These are phyloP conservation scores for Mucor racemosus DNA, from an alignment of 371 early-diverging fungal genomes.

Conservation along the genomic window DNA sequence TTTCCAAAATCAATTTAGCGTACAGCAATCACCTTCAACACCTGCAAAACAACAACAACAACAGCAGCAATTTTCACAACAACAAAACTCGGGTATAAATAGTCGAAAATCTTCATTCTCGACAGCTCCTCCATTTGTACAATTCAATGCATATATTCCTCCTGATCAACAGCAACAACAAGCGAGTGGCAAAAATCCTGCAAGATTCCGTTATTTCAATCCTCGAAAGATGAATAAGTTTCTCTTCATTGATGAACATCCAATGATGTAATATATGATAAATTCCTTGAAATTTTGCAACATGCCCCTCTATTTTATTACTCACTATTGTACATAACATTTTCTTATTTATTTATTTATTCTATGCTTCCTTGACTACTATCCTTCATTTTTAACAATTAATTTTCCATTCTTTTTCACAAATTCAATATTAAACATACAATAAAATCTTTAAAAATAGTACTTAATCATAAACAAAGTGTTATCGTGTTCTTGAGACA, in stretches of 20 bases:
- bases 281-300: no score
- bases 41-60: slow-evolving; percentile 12
- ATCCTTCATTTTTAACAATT: no score
- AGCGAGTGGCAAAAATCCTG: slow-evolving; percentile 32
- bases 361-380: no score
- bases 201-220: slow-evolving; percentile 57
- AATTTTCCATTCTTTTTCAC: no score
- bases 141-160: slow-evolving; percentile 25
- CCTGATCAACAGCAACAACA: slow-evolving; percentile 11
- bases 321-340: neutral
- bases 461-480: no score
- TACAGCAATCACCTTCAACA: slow-evolving; percentile 8
- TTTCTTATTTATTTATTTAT: no score
- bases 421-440: no score
- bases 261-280: slow-evolving; percentile 24
- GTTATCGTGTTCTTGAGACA: no score
- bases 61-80: slow-evolving; percentile 19
- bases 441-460: no score
- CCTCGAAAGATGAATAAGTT: slow-evolving; percentile 60
- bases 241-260: slow-evolving; percentile 57
- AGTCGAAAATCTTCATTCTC: slow-evolving; percentile 24
- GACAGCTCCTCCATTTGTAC: slow-evolving; percentile 28
- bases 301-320: neutral
- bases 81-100: neutral
- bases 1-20: slow-evolving; percentile 31